Evolutionary conservation across 1,139 yeast species (phyloP).

Genomic region (Sugiyamaella xylanicola): DNA sequence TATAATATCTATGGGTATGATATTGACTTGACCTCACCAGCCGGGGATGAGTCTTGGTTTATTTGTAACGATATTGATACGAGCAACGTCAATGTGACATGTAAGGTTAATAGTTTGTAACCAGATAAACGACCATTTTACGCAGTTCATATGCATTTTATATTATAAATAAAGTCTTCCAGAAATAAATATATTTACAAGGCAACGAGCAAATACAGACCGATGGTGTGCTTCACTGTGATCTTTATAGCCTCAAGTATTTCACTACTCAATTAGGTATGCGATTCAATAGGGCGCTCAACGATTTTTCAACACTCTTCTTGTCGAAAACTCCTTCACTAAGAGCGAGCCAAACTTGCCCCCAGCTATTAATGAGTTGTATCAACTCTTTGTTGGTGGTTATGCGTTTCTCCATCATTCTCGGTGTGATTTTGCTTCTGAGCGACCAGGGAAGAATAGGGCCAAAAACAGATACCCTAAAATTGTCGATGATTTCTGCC

Average conservation of each 20-base stretch:
- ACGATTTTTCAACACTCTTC: not conserved
- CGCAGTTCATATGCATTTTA: too few species aligned
- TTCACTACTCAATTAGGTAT: not conserved
- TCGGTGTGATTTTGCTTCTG: constrained; percentile 1
- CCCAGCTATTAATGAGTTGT: constrained; percentile 1
- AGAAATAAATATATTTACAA: too few species aligned
- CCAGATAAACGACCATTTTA: too few species aligned
- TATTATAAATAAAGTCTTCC: too few species aligned
- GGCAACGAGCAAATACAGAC: too few species aligned
- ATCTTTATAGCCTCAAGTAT: too few species aligned
- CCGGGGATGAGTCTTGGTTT: constrained; percentile 10
- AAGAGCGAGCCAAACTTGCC: constrained; percentile 5
- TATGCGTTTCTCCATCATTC: not conserved
- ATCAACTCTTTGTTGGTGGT: not conserved
- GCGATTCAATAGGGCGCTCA: not conserved
- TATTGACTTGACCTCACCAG: constrained; percentile 7
- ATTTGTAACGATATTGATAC: constrained; percentile 9
- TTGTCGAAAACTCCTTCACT: constrained; percentile 3
- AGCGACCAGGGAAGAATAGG: constrained; percentile 8
- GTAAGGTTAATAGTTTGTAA: not conserved
- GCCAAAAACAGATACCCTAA: constrained; percentile 60
- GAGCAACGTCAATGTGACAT: constrained; percentile 5
- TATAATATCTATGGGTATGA: constrained; percentile 11
- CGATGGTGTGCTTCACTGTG: too few species aligned
- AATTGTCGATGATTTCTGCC: constrained; percentile 48